Evolutionary conservation across 768 basidiomycete genomes (phyloP).

Genomic region (Psilocybe cubensis): DNA sequence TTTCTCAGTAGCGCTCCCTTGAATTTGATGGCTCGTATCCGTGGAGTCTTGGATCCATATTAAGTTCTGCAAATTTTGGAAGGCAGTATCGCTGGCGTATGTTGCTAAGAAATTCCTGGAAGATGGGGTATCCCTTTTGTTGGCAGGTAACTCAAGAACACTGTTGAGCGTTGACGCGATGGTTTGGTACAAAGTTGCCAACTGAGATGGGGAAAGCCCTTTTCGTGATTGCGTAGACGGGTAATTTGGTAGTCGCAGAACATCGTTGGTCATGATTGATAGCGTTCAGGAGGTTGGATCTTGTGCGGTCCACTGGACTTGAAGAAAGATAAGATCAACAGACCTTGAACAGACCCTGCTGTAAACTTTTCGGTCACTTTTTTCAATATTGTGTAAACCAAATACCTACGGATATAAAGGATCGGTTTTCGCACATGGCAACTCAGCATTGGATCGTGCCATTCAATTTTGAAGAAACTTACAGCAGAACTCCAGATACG

Average conservation of each 20-base stretch:
- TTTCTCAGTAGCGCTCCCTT: slow-evolving; percentile 40
- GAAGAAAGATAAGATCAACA: too few relatives aligned
- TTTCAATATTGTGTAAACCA: too few relatives aligned
- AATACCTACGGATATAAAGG: too few relatives aligned
- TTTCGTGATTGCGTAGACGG: slow-evolving; percentile 55
- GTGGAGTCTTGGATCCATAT: slow-evolving; percentile 52
- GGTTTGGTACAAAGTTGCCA: slow-evolving; percentile 47
- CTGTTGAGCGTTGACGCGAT: slow-evolving; percentile 52
- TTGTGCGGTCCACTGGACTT: too few relatives aligned
- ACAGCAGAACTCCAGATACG: too few relatives aligned
- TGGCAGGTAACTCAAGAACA: slow-evolving; percentile 49
- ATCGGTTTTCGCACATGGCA: too few relatives aligned
- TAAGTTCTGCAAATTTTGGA: slow-evolving; percentile 52
- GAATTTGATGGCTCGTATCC: slow-evolving; percentile 9
- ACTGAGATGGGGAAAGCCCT: slow-evolving; percentile 53
- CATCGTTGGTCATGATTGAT: slow-evolving; percentile 16
- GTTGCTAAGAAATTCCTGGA: slow-evolving; percentile 55
- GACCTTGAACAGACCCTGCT: too few relatives aligned
- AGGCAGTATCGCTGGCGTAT: slow-evolving; percentile 61
- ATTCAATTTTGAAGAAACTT: too few relatives aligned
- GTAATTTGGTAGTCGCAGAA: slow-evolving; percentile 44
- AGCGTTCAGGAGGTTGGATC: too few relatives aligned
- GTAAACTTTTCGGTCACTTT: too few relatives aligned
- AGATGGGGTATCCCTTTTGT: slow-evolving; percentile 48
- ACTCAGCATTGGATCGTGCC: too few relatives aligned